Base-by-base conservation (phyloP, 495 filamentous ascomycete genomes). In the Aspergillus mulundensis region DNA sequence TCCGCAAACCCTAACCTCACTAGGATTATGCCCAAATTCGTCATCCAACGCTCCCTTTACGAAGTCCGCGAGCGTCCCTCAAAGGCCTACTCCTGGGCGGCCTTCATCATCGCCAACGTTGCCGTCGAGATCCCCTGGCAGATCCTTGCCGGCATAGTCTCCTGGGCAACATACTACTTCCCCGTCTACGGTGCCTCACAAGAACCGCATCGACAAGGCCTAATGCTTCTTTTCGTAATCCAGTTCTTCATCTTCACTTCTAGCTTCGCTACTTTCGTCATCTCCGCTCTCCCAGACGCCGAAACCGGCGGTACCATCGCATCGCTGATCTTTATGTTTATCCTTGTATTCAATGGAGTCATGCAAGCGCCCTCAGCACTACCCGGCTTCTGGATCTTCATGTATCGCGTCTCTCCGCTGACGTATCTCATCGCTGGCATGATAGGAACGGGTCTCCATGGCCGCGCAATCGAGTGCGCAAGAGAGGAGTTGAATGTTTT, bases 61-160 rank as follows among this genome's bases (percentile, higher is more conserved):
- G 77, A 86, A 63, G 81, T 84, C 6, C 82, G 89, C 19, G 89
- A 94, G 67, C 73, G 80, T 2, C 82, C 81, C 8, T 82, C 79
- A 25, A 88, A 86, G 55, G 81, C 82, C 11, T 94, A 94, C 66
- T 82, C 79, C 24, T 91, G 88, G 88, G 69, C 75, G 11, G 82
- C 81, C 0, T 91, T 91, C 68, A 69, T 87, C n/a, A 77, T 85
- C 19, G 77, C 81, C 57, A 82, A 84, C 46, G 81, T 91, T 61
- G 23, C 87, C n/a, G 82, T 86, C 54, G 89, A 92, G 64, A 79
- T 92, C 11, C 87, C 88, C 0, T 91, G 85, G 61, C 79, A 83
- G 20, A 72, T 87, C 32, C 53, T 89, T 11, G 74, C 82, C 1
- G 84, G 78, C 12, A 76, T 84, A 8, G 55, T 87, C 34, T 75